Base-by-base conservation (phyloP, 169 alveolate species). In the Pseudocohnilembus persalinus region DNA sequence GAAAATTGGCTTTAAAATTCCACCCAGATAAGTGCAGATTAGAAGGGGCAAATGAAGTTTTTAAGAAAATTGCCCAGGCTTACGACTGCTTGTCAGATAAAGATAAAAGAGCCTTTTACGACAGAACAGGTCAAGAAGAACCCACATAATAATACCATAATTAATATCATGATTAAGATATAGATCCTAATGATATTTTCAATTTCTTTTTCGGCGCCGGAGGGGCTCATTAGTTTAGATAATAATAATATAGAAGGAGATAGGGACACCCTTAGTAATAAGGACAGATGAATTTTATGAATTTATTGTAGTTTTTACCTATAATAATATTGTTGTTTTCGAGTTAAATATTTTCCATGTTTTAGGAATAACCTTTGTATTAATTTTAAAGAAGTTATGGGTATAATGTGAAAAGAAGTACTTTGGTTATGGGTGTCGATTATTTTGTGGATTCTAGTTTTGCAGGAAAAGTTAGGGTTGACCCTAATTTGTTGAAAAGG, bases 21-120 rank as follows among this genome's bases (percentile, higher is more conserved):
- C 97, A 95, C 82, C 97, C 97, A 4, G 97, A 95, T 82, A 91
- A 92, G 32, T 87, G 90, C 65, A 89, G 81, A 84, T 34, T 87
- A 74, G 77, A 49, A 63, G 63, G 93, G 84, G 78, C 95, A 83
- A 74, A 90, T 31, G 93, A 88, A 27, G 83, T 73, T 49, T 93
- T 93, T 79, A 83, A 91, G 80, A 90, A 90, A 64, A 89, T 93
- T n/a, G 91, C 88, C 34, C 84, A 84, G 77, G 96, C 96, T 20
- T 93, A 93, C 72, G 88, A 80, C 34, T 85, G 90, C 28, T 84
- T 93, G n/a, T 78, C 92, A 31, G 93, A 94, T 76, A 76, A 88
- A 33, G 89, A 91, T 31, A 93, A 91, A 73, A 84, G 92, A 78
- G 78, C 88, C 74, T 77, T 88, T 34, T 93, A 93, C 78, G 96